phyloP scores from a whole-genome alignment of 768 basidiomycete species.

The Boletellus sp. region DNA sequence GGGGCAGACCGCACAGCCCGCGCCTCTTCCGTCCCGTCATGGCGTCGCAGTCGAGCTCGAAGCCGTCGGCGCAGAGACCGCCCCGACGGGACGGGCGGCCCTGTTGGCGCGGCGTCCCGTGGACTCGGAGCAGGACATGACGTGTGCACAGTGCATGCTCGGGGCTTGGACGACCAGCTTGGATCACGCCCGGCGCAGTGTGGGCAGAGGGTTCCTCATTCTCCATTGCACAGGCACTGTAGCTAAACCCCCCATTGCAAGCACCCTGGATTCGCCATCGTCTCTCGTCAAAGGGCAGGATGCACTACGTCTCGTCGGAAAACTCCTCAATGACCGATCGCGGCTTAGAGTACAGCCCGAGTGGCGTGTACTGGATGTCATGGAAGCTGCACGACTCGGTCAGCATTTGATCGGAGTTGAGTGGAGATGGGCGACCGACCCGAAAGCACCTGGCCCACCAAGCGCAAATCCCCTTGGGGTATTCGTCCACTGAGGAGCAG shows the following conservation, averaged over 20 bases:
- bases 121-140: no score
- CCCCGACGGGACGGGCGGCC: no score
- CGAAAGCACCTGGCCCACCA: conserved; percentile 54
- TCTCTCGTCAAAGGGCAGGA: neutral
- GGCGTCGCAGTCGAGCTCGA: no score
- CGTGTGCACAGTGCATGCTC: no score
- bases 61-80: no score
- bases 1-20: no score
- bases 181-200: no score
- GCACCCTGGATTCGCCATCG: conserved; percentile 5
- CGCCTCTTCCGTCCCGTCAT: no score
- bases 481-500: conserved; percentile 53
- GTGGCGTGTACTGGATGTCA: conserved; percentile 34
- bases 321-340: conserved; percentile 47
- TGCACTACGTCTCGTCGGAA: conserved; percentile 4
- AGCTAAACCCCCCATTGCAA: neutral
- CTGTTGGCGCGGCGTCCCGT: no score
- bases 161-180: no score
- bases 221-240: no score
- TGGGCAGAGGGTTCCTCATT: no score
- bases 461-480: conserved; percentile 46
- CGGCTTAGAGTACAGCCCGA: conserved; percentile 42
- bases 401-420: neutral
- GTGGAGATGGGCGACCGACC: conserved; percentile 29
- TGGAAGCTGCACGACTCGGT: conserved; percentile 21